A percentile compares a stretch with the other conserved stretches of the same genome.
phyloP scores from a whole-genome alignment of 2,329 filamentous ascomycete genomes.

The Raffaelea deltoideospora region DNA sequence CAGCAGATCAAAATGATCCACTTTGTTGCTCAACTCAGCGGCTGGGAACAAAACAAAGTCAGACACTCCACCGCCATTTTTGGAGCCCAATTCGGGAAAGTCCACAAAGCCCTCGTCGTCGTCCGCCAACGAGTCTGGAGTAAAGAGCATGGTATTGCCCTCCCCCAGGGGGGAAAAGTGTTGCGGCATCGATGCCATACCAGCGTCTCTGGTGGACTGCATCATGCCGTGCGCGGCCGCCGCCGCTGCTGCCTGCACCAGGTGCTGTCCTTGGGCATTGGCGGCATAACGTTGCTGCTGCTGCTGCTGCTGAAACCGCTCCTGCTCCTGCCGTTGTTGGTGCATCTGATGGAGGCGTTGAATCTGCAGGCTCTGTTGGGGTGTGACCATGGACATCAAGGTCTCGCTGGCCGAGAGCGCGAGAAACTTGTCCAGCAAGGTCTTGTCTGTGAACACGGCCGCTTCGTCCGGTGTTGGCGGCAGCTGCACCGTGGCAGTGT shows the following conservation, averaged over 20 bases:
- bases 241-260: not conserved
- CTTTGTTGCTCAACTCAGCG: constrained; percentile 19
- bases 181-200: constrained; percentile 1
- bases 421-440: constrained; percentile 25
- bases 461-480: constrained; percentile 21
- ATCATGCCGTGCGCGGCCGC: no score
- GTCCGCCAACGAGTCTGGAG: constrained; percentile 44
- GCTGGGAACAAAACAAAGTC: constrained; percentile 52
- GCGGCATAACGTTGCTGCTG: not conserved
- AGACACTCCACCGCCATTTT: no score
- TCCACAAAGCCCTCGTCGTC: constrained; percentile 58
- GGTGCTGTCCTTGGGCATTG: not conserved
- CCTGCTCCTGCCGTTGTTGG: constrained; percentile 2
- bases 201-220: no score
- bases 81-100: no score
- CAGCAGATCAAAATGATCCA: constrained; percentile 24
- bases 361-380: constrained; percentile 8
- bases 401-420: constrained; percentile 22
- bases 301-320: constrained; percentile 2
- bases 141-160: constrained; percentile 52
- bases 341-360: constrained; percentile 5
- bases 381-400: constrained; percentile 17
- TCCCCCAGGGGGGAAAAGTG: constrained; percentile 52
- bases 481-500: constrained; percentile 41
- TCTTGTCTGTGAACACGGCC: constrained; percentile 22